phyloP scores from a whole-genome alignment of 176 grass and related monocot genomes.

The Poa annua region DNA sequence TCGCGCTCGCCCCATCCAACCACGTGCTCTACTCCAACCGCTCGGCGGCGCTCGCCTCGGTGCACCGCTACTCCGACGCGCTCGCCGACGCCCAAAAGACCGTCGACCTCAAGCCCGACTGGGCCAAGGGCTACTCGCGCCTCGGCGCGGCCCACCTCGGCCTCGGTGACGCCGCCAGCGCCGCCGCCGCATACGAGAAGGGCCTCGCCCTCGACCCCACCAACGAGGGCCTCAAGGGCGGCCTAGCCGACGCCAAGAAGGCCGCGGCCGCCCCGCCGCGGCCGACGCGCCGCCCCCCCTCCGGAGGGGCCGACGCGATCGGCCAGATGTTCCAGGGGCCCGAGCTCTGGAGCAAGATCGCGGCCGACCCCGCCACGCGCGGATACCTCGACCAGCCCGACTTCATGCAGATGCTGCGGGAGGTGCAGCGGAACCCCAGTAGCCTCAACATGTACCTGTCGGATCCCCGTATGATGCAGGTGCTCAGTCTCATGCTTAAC shows the following conservation, averaged over 20 bases:
- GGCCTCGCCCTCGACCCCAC: conserved; percentile 76
- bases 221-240: conserved; percentile 78
- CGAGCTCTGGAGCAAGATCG: conserved; percentile 94
- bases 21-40: conserved; percentile 98
- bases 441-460: conserved; percentile 69
- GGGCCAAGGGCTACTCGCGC: conserved; percentile 97
- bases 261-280: conserved; percentile 43
- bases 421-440: conserved; percentile 85
- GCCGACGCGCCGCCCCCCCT: conserved; percentile 25
- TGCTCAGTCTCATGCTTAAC: conserved; percentile 90
- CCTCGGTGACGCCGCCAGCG: conserved; percentile 59
- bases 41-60: conserved; percentile 89
- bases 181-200: conserved; percentile 76
- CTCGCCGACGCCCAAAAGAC: conserved; percentile 86
- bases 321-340: conserved; percentile 92
- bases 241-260: conserved; percentile 70
- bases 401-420: conserved; percentile 85
- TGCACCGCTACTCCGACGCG: conserved; percentile 82
- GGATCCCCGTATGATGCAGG: conserved; percentile 96
- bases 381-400: conserved; percentile 81
- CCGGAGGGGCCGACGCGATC: conserved; percentile 43
- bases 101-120: conserved; percentile 87
- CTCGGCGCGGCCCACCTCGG: conserved; percentile 90
- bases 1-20: conserved; percentile 64
- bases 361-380: conserved; percentile 74